Evolutionary conservation across 1,284 basidiomycete species (phyloP).

Genomic region (Papiliotrema laurentii): DNA sequence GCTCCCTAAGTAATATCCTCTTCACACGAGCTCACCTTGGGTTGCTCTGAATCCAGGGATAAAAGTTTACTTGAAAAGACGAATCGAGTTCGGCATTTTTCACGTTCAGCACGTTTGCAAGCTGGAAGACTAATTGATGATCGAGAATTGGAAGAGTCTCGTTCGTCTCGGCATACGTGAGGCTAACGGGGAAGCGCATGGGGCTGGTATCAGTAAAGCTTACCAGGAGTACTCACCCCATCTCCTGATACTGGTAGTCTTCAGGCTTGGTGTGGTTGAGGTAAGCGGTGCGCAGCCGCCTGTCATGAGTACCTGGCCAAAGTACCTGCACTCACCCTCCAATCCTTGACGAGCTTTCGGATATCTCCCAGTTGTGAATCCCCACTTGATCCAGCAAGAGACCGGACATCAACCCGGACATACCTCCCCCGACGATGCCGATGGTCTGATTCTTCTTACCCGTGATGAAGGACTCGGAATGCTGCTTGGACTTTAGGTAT

Average conservation of each 20-base stretch:
- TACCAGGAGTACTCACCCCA: constrained; percentile 24
- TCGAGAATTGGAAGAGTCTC: constrained; percentile 24
- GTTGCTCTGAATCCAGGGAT: constrained; percentile 24
- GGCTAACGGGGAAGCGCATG: constrained; percentile 26
- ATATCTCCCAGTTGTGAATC: constrained; percentile 23
- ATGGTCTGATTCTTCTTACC: constrained; percentile 20
- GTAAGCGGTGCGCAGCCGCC: constrained; percentile 21
- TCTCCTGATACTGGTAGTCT: constrained; percentile 28
- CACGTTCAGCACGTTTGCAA: constrained; percentile 24
- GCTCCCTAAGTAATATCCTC: neutral
- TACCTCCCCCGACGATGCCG: constrained; percentile 25
- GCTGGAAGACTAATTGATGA: constrained; percentile 28
- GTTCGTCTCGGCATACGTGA: constrained; percentile 17
- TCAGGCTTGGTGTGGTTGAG: constrained; percentile 19
- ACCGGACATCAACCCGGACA: constrained; percentile 22
- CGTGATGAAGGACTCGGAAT: constrained; percentile 15
- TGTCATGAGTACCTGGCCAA: neutral
- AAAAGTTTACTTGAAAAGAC: constrained; percentile 20
- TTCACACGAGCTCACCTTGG: neutral
- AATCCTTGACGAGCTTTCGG: constrained; percentile 19
- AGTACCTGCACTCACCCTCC: constrained; percentile 14
- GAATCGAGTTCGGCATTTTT: constrained; percentile 17
- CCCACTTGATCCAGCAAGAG: constrained; percentile 24
- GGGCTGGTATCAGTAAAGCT: no score
- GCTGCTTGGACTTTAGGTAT: constrained; percentile 16